Evolutionary conservation across 2,329 filamentous ascomycete species (phyloP).

Genomic region (Penicillium frequentans): DNA sequence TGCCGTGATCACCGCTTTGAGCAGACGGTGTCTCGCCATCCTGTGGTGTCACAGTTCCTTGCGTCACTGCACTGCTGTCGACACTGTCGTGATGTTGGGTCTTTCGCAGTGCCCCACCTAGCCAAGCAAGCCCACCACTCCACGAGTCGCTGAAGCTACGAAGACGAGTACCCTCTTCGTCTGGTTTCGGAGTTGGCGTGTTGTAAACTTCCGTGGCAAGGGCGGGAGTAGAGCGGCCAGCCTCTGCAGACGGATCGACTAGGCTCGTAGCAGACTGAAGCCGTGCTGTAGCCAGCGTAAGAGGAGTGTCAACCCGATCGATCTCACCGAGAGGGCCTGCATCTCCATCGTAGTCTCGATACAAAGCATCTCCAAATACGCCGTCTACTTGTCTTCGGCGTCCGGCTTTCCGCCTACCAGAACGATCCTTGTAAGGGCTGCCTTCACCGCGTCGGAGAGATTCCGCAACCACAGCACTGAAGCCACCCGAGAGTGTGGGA

Average conservation of each 20-base stretch:
- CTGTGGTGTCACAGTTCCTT: constrained; percentile 13
- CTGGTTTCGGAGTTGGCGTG: constrained; percentile 3
- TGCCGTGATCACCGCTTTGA: not conserved
- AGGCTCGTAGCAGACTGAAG: constrained; percentile 29
- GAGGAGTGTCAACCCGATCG: constrained; percentile 16
- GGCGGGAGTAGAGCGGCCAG: constrained; percentile 24
- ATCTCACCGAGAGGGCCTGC: constrained; percentile 16
- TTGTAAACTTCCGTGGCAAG: constrained; percentile 17
- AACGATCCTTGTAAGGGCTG: constrained; percentile 36
- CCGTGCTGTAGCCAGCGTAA: constrained; percentile 24
- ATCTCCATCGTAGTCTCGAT: constrained; percentile 19
- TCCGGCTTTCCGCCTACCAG: constrained; percentile 20
- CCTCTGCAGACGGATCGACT: constrained; percentile 17
- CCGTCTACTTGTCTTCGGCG: constrained; percentile 32
- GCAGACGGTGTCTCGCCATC: constrained; percentile 1
- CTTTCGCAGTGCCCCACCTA: constrained; percentile 33
- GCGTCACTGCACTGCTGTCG: constrained; percentile 11
- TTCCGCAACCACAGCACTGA: constrained; percentile 66
- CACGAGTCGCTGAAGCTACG: constrained; percentile 41
- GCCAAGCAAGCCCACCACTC: constrained; percentile 36
- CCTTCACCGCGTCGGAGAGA: constrained; percentile 60
- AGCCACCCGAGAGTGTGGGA: constrained; percentile 59
- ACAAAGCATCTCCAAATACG: constrained; percentile 20
- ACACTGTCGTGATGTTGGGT: not conserved
- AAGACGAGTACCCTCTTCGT: constrained; percentile 26